Evolutionary conservation across 306 rosid species (phyloP).

Genomic region (Quercus cerris): DNA sequence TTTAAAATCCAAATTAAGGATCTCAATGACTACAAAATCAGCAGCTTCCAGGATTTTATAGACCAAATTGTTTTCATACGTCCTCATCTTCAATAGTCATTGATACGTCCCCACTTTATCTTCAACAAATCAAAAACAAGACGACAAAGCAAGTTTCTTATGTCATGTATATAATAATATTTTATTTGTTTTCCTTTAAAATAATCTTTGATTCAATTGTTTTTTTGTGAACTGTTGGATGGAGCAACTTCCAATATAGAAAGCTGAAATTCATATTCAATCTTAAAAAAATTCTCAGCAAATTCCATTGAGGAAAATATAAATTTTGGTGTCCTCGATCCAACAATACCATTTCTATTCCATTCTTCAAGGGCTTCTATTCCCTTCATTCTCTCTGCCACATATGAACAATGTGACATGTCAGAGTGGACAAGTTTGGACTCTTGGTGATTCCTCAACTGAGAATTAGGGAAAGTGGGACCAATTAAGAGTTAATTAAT

Average conservation of each 20-base stretch:
- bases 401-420: conserved; percentile 21
- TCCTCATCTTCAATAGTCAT: conserved; percentile 24
- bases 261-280: conserved; percentile 33
- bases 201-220: conserved; percentile 33
- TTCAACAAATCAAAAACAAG: conserved; percentile 48
- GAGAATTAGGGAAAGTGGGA: background rate
- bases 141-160: conserved; percentile 65
- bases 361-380: conserved; percentile 18
- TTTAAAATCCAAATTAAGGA: conserved; percentile 48
- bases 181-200: conserved; percentile 6
- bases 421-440: conserved; percentile 14
- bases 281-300: conserved; percentile 12
- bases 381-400: conserved; percentile 13
- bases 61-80: conserved; percentile 28
- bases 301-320: conserved; percentile 19
- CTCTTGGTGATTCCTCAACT: background rate
- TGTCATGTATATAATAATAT: conserved; percentile 15
- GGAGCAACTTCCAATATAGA: conserved; percentile 29
- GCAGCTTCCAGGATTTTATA: conserved; percentile 31
- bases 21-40: conserved; percentile 45
- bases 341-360: conserved; percentile 21
- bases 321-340: conserved; percentile 1
- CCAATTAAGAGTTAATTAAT: conserved; percentile 7
- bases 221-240: conserved; percentile 16
- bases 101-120: conserved; percentile 31